Evolutionary conservation across 225 moss, liverwort and hornwort species (phyloP).

Genomic region (Takakia lepidozioides): DNA sequence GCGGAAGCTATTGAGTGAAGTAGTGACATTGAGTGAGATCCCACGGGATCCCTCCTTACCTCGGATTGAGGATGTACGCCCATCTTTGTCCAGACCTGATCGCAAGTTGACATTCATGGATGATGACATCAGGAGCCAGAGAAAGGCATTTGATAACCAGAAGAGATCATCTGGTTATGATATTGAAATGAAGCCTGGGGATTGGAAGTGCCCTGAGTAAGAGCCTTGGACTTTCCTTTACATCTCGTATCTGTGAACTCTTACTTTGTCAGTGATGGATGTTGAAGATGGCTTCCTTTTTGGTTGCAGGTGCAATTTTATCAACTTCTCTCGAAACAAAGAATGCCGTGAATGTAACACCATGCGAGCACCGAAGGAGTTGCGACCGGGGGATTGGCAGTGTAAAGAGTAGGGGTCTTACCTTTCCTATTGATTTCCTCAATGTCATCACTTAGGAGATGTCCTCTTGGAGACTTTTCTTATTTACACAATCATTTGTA

Average conservation of each 20-base stretch:
- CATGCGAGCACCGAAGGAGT: constrained; percentile 16
- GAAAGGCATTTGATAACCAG: constrained; percentile 20
- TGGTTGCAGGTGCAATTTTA: constrained; percentile 62
- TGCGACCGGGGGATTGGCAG: background rate
- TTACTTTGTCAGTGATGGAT: too few relatives aligned
- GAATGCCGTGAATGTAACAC: constrained; percentile 36
- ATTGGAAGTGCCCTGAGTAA: constrained; percentile 92
- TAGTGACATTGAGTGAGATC: constrained; percentile 37
- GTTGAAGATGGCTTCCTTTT: background rate
- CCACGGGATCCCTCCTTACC: constrained; percentile 80
- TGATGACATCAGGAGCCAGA: constrained; percentile 27
- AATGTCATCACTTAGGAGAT: too few relatives aligned
- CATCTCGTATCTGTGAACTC: too few relatives aligned
- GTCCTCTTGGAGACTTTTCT: too few relatives aligned
- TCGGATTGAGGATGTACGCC: constrained; percentile 20
- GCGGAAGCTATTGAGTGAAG: constrained; percentile 52
- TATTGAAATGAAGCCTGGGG: constrained; percentile 82
- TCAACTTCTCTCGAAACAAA: constrained; percentile 74
- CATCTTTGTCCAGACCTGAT: constrained; percentile 23
- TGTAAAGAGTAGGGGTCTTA: background rate
- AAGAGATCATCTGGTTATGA: too few relatives aligned
- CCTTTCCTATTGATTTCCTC: too few relatives aligned
- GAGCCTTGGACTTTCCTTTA: constrained; percentile 10
- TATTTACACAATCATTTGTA: too few relatives aligned
- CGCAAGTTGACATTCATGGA: constrained; percentile 23